Base-by-base conservation (phyloP, 768 basidiomycete species). In the Phallus indusiatus region DNA sequence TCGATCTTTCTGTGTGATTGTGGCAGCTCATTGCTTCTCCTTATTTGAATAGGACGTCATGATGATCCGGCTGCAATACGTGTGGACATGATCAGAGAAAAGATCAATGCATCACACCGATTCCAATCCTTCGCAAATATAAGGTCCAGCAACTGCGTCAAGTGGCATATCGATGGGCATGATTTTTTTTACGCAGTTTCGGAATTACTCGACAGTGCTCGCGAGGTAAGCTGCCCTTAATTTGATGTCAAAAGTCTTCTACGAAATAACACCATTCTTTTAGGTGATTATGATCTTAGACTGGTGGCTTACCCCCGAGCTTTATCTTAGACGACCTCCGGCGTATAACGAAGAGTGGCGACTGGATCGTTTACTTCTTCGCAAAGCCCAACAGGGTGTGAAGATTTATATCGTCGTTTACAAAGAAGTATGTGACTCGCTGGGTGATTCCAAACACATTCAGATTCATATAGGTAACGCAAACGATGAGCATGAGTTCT, bases 131-230 rank as follows among this genome's bases (percentile, higher is more conserved):
- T 97, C 71, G 93, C 94, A 0, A 75, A 71, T 9, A 77, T 88
- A 69, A 75, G 92, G 36, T 65, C 74, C 2, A 76, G 81, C 12
- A 94, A 94, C 68, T 74, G 76, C 35, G 85, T 88, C 48, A 97
- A 96, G 73, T 96, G 90, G 89, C 91, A 94, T 68, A 80, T 94
- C 49, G 94, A 95, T 65, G 95, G 95, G 0, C 91, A 96, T 60
- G 94, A 98, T 73, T 98, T 95, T 70, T 89, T 97, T 80, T 97
- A 88, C 81, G 94, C 95, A 0, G 69, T 96, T 36, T 91, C 90
- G 1, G 92, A 95, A 72, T 76, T 94, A 71, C 76, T 97, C n/a
- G 88, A 88, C 53, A 80, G 73, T 36, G 89, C 90, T 2, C 52
- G 24, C 9, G 52, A 53, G 52, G 52, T 53, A 8, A 37, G 36